phyloP scores from a whole-genome alignment of 768 basidiomycete genomes.

The Leccinum pellstonianum region DNA sequence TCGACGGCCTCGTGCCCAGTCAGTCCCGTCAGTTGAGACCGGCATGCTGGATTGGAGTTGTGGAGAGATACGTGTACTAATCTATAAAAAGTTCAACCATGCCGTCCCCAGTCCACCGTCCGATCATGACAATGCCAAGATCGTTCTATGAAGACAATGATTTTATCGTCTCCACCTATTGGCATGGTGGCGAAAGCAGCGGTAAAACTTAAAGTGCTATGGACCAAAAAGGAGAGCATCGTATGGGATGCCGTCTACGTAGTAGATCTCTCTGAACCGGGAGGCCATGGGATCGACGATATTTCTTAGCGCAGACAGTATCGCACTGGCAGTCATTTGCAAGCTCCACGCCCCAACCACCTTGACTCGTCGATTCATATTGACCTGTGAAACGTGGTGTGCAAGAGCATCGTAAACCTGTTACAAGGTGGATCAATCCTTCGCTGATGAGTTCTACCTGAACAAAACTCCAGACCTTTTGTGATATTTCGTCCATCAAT shows the following conservation, averaged over 20 bases:
- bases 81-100: neutral
- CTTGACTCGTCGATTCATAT: constrained; percentile 85
- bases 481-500: constrained; percentile 85
- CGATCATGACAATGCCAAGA: neutral
- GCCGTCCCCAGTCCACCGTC: neutral
- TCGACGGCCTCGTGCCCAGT: neutral
- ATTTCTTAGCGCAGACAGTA: constrained; percentile 73
- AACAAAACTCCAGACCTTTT: constrained; percentile 53
- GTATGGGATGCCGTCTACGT: constrained; percentile 34
- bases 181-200: neutral
- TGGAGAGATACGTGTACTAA: neutral
- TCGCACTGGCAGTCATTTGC: constrained; percentile 88
- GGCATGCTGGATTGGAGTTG: constrained; percentile 3
- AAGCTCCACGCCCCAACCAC: constrained; percentile 93
- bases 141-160: neutral
- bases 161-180: constrained; percentile 12
- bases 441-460: neutral
- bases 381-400: constrained; percentile 88
- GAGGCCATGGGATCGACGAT: constrained; percentile 64
- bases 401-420: constrained; percentile 91
- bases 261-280: constrained; percentile 30
- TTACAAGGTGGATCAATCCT: constrained; percentile 1
- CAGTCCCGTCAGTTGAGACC: neutral
- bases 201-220: constrained; percentile 19
- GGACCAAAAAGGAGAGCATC: constrained; percentile 26